Conservation (phyloP, 306 rosid species). For the Biancaea sappan region DNA sequence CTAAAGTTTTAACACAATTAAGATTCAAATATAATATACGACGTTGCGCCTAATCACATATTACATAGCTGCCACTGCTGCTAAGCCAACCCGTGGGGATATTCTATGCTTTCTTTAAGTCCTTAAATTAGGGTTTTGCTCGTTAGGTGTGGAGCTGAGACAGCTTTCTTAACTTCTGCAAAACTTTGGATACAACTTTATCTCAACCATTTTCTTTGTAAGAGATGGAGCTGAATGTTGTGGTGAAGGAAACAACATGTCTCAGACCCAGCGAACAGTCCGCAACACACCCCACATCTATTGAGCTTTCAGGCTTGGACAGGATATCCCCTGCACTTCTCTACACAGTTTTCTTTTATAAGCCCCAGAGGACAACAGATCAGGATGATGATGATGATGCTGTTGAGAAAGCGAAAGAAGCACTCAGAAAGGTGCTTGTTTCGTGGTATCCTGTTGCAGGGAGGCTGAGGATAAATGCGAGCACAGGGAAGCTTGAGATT, state of each 20-base stretch:
- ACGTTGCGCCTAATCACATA: too few relatives aligned
- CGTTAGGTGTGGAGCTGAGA: conserved; percentile 1
- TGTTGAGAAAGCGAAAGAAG: conserved; percentile 26
- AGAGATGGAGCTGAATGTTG: conserved; percentile 27
- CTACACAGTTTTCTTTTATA: conserved; percentile 32
- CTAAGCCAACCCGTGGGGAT: neutral
- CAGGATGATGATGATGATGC: conserved; percentile 8
- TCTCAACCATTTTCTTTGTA: neutral
- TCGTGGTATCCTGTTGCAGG: conserved; percentile 41
- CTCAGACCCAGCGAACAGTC: conserved; percentile 28
- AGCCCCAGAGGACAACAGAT: too few relatives aligned
- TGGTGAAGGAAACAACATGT: conserved; percentile 32
- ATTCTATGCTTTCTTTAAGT: neutral
- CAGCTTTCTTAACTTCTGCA: conserved; percentile 30
- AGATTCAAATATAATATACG: too few relatives aligned
- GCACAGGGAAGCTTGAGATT: conserved; percentile 38
- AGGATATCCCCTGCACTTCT: conserved; percentile 40
- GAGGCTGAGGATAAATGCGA: conserved; percentile 24
- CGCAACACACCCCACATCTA: conserved; percentile 20
- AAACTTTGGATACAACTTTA: neutral
- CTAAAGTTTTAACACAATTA: too few relatives aligned
- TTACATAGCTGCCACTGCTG: too few relatives aligned
- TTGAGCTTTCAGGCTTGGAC: conserved; percentile 42
- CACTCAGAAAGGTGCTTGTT: conserved; percentile 30
- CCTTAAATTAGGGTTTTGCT: conserved; percentile 36